Percentiles rank a stretch among this genome's conserved stretches.
Evolutionary conservation across 148 eudicot genomes (phyloP).

Genomic region (Salicornia ramosissima): DNA sequence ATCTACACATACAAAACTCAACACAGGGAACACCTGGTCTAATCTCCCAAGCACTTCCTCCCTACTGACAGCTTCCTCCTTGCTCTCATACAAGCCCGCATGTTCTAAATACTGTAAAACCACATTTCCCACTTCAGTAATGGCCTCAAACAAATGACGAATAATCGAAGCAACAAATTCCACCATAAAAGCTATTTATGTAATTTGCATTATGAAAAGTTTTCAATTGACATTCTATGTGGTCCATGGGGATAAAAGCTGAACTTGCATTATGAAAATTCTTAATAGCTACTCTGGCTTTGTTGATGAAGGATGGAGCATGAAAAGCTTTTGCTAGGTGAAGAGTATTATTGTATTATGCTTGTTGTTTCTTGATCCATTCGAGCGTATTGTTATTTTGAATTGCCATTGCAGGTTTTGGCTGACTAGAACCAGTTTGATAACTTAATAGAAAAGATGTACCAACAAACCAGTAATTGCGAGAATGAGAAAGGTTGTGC

Average conservation of each 20-base stretch:
- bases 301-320: neutral
- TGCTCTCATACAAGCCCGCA: slow-evolving; percentile 80
- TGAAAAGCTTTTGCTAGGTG: neutral
- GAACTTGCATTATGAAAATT: neutral
- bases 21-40: slow-evolving; percentile 56
- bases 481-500: slow-evolving; percentile 24
- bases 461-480: slow-evolving; percentile 16
- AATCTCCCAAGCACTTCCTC: slow-evolving; percentile 95
- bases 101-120: slow-evolving; percentile 57
- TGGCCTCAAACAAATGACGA: neutral
- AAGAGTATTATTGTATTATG: too few relatives aligned
- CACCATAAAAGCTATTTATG: too few relatives aligned
- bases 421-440: slow-evolving; percentile 36
- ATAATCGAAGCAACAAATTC: neutral
- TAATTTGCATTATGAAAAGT: too few relatives aligned
- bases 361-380: too few relatives aligned
- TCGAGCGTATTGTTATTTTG: neutral
- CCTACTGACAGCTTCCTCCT: slow-evolving; percentile 69
- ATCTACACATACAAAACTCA: neutral
- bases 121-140: slow-evolving; percentile 6
- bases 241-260: neutral
- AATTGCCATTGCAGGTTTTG: slow-evolving; percentile 52
- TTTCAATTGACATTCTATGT: too few relatives aligned
- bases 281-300: neutral
- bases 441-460: slow-evolving; percentile 36